phyloP scores from a whole-genome alignment of 2,329 filamentous ascomycete species.

The Akanthomyces dipterigenus region DNA sequence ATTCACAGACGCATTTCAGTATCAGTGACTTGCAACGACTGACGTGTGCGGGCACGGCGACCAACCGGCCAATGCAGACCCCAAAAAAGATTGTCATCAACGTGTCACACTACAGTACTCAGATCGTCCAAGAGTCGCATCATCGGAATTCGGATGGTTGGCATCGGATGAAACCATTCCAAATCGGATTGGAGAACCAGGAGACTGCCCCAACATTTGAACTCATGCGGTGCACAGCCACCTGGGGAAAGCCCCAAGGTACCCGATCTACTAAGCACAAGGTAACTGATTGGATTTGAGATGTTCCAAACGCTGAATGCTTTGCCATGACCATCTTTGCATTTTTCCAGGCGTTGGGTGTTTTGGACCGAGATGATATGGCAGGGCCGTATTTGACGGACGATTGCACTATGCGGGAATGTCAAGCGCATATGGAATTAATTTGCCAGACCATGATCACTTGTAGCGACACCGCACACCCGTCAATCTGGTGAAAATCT shows the following conservation, averaged over 20 bases:
- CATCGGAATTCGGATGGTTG: background rate
- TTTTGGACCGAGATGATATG: background rate
- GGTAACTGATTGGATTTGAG: background rate
- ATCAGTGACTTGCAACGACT: background rate
- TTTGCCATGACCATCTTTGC: no score
- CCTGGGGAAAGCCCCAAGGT: background rate
- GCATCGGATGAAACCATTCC: conserved; percentile 1
- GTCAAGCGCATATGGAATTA: background rate
- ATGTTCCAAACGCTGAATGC: no score
- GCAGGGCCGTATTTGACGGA: no score
- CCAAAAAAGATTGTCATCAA: background rate
- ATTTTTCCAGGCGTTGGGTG: background rate
- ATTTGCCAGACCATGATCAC: no score
- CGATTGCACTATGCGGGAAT: background rate
- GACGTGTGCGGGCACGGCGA: background rate
- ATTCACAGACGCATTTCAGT: background rate
- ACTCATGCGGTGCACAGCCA: background rate
- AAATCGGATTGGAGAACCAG: background rate
- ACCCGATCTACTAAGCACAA: background rate
- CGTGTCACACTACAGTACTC: background rate
- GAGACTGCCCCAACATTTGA: background rate
- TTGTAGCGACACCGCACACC: no score
- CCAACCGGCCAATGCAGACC: background rate
- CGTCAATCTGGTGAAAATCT: background rate
- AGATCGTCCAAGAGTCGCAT: background rate